A percentile compares a stretch with the other conserved stretches of the same genome.
These are phyloP conservation scores for Oleoguttula mirabilis DNA, from an alignment of 495 filamentous ascomycete species.

Conservation along the genomic window DNA sequence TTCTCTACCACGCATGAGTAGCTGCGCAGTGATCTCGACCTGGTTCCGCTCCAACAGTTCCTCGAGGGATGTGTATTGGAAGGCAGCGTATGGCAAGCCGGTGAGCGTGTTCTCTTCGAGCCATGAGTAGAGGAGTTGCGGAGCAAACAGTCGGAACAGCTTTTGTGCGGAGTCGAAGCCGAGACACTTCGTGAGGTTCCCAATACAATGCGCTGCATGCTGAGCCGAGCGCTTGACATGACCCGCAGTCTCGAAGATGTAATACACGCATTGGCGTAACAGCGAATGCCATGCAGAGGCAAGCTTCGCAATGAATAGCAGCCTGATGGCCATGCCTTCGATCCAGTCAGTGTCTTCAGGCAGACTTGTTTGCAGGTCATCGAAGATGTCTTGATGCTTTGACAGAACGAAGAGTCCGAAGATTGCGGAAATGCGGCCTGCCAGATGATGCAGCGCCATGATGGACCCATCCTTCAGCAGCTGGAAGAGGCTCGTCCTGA, in stretches of 20 bases:
- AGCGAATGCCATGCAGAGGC: constrained; percentile 72
- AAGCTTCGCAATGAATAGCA: constrained; percentile 61
- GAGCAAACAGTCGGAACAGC: constrained; percentile 76
- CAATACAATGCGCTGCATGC: constrained; percentile 61
- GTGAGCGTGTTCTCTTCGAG: constrained; percentile 46
- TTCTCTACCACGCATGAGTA: constrained; percentile 70
- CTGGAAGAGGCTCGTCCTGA: constrained; percentile 60
- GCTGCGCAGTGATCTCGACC: constrained; percentile 68
- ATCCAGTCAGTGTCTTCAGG: constrained; percentile 55
- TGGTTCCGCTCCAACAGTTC: constrained; percentile 62
- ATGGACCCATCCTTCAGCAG: constrained; percentile 56
- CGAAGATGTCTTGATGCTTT: constrained; percentile 67
- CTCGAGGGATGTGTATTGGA: constrained; percentile 57
- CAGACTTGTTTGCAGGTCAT: constrained; percentile 61
- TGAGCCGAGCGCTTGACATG: constrained; percentile 46
- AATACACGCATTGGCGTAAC: constrained; percentile 71
- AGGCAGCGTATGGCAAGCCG: constrained; percentile 67
- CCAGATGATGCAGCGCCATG: constrained; percentile 63
- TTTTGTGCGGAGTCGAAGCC: constrained; percentile 49
- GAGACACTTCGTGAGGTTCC: constrained; percentile 50
- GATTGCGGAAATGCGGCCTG: constrained; percentile 53
- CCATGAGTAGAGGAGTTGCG: constrained; percentile 93
- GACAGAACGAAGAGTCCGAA: constrained; percentile 69
- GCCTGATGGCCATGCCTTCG: constrained; percentile 77
- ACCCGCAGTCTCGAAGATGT: constrained; percentile 81